Percentiles rank a stretch among this genome's conserved stretches.
Evolutionary conservation across 2,329 filamentous ascomycete species (phyloP).

Genomic region (Westerdykella aurantiaca): DNA sequence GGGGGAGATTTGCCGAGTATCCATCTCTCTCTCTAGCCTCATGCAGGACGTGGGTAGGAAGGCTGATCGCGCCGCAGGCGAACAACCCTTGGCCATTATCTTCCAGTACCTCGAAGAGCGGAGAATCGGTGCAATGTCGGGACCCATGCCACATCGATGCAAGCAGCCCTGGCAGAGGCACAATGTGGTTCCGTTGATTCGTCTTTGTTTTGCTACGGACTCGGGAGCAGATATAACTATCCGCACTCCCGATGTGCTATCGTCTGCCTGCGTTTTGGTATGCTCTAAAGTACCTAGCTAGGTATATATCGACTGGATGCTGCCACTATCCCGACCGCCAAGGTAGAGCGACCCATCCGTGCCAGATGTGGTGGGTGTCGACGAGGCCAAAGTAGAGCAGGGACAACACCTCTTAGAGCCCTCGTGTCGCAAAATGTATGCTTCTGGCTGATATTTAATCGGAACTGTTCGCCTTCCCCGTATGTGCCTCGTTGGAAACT

Average conservation of each 20-base stretch:
- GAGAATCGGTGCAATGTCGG: too few species aligned
- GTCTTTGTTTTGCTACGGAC: conserved; percentile 64
- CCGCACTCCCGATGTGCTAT: conserved; percentile 37
- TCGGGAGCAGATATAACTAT: conserved; percentile 56
- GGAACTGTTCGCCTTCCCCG: too few species aligned
- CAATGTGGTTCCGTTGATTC: conserved; percentile 39
- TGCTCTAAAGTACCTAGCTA: conserved; percentile 55
- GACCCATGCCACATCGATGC: conserved; percentile 13
- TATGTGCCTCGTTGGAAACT: too few species aligned
- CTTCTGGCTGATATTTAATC: too few species aligned
- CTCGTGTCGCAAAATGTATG: too few species aligned
- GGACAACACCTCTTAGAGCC: too few species aligned
- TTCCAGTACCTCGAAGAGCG: too few species aligned
- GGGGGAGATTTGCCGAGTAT: too few species aligned
- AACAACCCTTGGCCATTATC: too few species aligned
- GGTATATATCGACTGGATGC: conserved; percentile 61
- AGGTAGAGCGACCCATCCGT: conserved; percentile 29
- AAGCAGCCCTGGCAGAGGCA: conserved; percentile 36
- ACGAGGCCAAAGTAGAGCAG: conserved; percentile 28
- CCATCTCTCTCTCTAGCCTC: too few species aligned
- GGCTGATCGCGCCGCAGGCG: too few species aligned
- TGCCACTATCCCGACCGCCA: conserved; percentile 41
- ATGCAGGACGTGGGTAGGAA: too few species aligned
- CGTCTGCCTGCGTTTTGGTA: conserved; percentile 46
- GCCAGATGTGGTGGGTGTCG: conserved; percentile 28